Evolutionary conservation across 805 yeast species (phyloP), one percentile per base, ranked within the genome.

Genomic region (Hanseniaspora mollemarum): DNA sequence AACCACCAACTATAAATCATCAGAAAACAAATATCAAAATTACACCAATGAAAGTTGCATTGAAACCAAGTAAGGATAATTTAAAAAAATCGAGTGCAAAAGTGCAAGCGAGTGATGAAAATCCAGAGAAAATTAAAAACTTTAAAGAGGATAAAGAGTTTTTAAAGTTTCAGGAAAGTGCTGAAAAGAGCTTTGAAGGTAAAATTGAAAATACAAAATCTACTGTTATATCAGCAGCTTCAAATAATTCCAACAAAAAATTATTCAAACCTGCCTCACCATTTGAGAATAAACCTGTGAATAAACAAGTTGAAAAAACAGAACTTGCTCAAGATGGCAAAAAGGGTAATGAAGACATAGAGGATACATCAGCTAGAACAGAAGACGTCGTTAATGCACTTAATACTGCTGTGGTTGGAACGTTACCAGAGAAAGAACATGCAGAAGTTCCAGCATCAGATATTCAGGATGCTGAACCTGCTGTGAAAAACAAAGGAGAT

Each of bases 121-220:
- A 28, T 9, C 32, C 32, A 28, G n/a, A 32, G 36, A 35, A 35
- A 5, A 35, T 10, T 5, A 35, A n/a, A 16, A 35, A 16, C 21
- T 15, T 18, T 25, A 35, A 40, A 13, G 32, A 39, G 18, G 52
- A 52, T 10, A 31, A 41, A 8, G 46, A 43, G 18, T 52, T 48
- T 28, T 43, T 48, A 19, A 50, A 43, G 15, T 52, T 50, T 13
- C 46, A 51, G 25, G 32, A 50, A n/a, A 19, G 19, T 21, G 24
- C 43, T 28, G 36, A 26, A 24, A 19, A 39, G 4, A 28, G 12
- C 31, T 9, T 28, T 28, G 12, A 28, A 10, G 35, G 16, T 32
- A 7, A 32, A 32, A 32, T 15, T 32, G 35, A 32, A 32, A 13
- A 28, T 28, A 28, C 10, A 28, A 12, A 28, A 8, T 28, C n/a